Percentiles rank a stretch among this genome's conserved stretches.
These are phyloP conservation scores for Rhizopogon vesiculosus DNA, from an alignment of 768 basidiomycete genomes.

Conservation along the genomic window DNA sequence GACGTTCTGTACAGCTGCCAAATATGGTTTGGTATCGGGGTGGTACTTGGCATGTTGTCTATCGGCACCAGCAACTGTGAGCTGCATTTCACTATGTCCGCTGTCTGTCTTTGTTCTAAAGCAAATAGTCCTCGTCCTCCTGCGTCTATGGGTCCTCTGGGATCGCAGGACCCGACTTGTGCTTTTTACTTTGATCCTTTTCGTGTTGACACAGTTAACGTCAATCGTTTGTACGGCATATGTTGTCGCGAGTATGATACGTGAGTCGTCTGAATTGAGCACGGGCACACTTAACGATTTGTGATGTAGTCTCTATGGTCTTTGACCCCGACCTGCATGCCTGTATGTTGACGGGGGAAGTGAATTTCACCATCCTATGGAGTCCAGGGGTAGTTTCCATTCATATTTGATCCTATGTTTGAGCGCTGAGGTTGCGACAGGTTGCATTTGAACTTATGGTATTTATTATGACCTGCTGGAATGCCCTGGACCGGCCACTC, in stretches of 20 bases:
- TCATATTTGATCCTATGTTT: not conserved
- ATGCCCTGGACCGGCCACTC: constrained; percentile 23
- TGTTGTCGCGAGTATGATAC: constrained; percentile 19
- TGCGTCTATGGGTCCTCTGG: constrained; percentile 37
- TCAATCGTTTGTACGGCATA: constrained; percentile 19
- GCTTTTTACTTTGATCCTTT: constrained; percentile 23
- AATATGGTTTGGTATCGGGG: constrained; percentile 10
- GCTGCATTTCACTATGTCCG: not conserved
- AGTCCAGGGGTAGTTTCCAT: constrained; percentile 18
- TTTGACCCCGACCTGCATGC: constrained; percentile 9
- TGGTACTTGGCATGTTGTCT: constrained; percentile 32
- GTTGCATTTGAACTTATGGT: constrained; percentile 26
- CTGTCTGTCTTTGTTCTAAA: not conserved
- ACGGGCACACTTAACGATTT: not conserved
- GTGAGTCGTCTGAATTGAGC: constrained; percentile 15
- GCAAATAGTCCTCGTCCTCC: constrained; percentile 30
- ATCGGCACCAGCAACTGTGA: constrained; percentile 32
- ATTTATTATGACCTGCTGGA: constrained; percentile 24
- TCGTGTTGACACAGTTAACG: constrained; percentile 23
- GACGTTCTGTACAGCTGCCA: constrained; percentile 18
- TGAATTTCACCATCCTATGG: constrained; percentile 22
- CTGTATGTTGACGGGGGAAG: constrained; percentile 17
- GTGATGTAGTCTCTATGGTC: constrained; percentile 12
- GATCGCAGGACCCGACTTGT: constrained; percentile 23
- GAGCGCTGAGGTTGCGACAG: constrained; percentile 5